Percentiles rank a stretch among this genome's conserved stretches.
Evolutionary conservation across 139 green algal genomes (phyloP).

Genomic region (Deuterostichococcus epilithicus): DNA sequence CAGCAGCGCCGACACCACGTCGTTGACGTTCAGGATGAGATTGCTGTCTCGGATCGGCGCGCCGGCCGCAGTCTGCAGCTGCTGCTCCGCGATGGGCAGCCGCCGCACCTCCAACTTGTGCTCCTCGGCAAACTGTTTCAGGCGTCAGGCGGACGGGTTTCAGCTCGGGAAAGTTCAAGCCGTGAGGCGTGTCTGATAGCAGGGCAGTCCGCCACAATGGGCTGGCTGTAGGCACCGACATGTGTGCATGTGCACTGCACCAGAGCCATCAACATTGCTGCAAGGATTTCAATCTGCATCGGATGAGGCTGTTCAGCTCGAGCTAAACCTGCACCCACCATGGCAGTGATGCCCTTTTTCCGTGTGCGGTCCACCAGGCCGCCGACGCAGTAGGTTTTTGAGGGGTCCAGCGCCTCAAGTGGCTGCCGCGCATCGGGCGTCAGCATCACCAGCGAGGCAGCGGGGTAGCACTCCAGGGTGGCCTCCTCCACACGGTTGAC

Average conservation of each 20-base stretch:
- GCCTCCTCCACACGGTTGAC: not conserved
- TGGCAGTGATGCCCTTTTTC: not conserved
- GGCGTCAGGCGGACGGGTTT: not conserved
- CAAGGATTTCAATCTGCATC: too few relatives aligned
- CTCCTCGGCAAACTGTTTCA: not conserved
- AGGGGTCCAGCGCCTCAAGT: slow-evolving; percentile 30
- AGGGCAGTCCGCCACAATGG: not conserved
- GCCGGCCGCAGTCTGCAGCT: not conserved
- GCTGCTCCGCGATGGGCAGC: not conserved
- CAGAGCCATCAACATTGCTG: not conserved
- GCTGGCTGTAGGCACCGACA: not conserved
- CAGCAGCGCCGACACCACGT: slow-evolving; percentile 5
- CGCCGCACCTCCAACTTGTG: not conserved
- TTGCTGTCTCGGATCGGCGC: not conserved
- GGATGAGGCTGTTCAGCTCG: not conserved
- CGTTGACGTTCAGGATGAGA: slow-evolving; percentile 7
- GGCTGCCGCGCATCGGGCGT: slow-evolving; percentile 36
- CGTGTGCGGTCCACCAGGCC: slow-evolving; percentile 46
- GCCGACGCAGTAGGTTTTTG: slow-evolving; percentile 51
- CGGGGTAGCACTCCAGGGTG: slow-evolving; percentile 3
- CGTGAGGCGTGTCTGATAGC: not conserved
- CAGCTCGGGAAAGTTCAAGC: not conserved
- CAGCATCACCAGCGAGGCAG: slow-evolving; percentile 39
- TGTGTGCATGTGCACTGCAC: not conserved
- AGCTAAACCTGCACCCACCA: not conserved